A percentile compares a stretch with the other conserved stretches of the same genome.
phyloP scores from a whole-genome alignment of 2,329 filamentous ascomycete species.

The Cordyceps cateniannulata region DNA sequence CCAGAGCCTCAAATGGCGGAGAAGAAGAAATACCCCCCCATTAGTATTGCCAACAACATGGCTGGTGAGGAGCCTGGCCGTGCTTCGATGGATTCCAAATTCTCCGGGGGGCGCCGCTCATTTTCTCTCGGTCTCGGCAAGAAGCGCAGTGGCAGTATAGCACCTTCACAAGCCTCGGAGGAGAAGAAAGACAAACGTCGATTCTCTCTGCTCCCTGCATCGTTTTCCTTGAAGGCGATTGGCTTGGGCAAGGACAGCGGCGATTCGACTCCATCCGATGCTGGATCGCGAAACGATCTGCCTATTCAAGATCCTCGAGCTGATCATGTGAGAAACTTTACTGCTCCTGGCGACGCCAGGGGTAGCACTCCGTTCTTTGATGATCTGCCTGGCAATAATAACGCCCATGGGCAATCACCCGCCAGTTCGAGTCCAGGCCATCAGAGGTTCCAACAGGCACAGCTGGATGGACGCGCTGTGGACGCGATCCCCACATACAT shows the following conservation, averaged over 20 bases:
- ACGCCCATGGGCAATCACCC: not conserved
- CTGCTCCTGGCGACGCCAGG: slow-evolving; percentile 28
- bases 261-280: slow-evolving; percentile 37
- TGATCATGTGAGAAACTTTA: slow-evolving; percentile 26
- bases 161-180: slow-evolving; percentile 47
- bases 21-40: slow-evolving; percentile 77
- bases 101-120: slow-evolving; percentile 51
- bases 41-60: slow-evolving; percentile 77
- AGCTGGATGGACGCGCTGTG: slow-evolving; percentile 33
- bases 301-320: slow-evolving; percentile 41
- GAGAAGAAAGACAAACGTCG: slow-evolving; percentile 56
- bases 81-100: slow-evolving; percentile 63
- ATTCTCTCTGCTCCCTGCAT: slow-evolving; percentile 63
- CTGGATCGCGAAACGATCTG: slow-evolving; percentile 46
- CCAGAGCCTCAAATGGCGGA: slow-evolving; percentile 49
- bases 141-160: slow-evolving; percentile 63
- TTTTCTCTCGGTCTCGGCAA: slow-evolving; percentile 63
- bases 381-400: slow-evolving; percentile 17
- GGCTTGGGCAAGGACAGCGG: slow-evolving; percentile 51
- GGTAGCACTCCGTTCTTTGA: slow-evolving; percentile 35
- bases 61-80: slow-evolving; percentile 49
- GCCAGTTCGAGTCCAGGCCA: slow-evolving; percentile 30
- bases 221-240: slow-evolving; percentile 59
- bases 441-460: slow-evolving; percentile 34
- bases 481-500: slow-evolving; percentile 42